These are phyloP conservation scores for Porogramme epimiltina DNA, from an alignment of 1,284 basidiomycete genomes.

Conservation along the genomic window DNA sequence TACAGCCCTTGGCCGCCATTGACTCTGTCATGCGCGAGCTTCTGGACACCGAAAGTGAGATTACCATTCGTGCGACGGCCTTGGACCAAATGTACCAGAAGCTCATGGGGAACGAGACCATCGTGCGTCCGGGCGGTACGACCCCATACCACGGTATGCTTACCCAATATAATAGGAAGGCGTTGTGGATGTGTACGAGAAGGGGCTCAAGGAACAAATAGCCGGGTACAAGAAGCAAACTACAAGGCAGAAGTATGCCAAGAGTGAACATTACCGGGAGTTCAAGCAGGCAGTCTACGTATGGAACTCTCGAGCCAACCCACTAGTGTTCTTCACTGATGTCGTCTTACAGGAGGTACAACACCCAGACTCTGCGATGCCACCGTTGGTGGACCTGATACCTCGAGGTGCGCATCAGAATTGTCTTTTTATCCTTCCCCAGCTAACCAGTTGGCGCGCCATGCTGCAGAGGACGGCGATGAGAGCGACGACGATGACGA, in stretches of 20 bases:
- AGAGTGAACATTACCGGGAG: slow-evolving; percentile 56
- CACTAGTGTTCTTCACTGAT: no score
- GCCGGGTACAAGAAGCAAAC: slow-evolving; percentile 61
- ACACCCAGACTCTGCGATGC: slow-evolving; percentile 69
- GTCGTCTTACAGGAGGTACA: slow-evolving; percentile 61
- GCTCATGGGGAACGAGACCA: slow-evolving; percentile 51
- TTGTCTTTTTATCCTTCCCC: background rate
- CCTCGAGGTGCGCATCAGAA: slow-evolving; percentile 53
- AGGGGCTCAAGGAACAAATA: slow-evolving; percentile 41
- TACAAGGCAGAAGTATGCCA: slow-evolving; percentile 73
- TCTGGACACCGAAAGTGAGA: slow-evolving; percentile 63
- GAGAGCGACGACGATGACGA: slow-evolving; percentile 79
- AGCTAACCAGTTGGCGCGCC: slow-evolving; percentile 4
- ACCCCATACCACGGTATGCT: no score
- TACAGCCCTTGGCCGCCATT: slow-evolving; percentile 57
- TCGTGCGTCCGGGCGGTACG: no score
- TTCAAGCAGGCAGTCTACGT: slow-evolving; percentile 77
- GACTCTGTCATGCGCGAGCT: slow-evolving; percentile 67
- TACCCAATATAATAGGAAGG: no score
- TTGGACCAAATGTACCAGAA: slow-evolving; percentile 59
- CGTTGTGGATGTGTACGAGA: slow-evolving; percentile 47
- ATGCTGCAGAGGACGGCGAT: slow-evolving; percentile 69
- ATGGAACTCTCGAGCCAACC: no score
- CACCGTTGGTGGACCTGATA: slow-evolving; percentile 75
- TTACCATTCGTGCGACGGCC: slow-evolving; percentile 54